A percentile compares a stretch with the other conserved stretches of the same genome.
Conservation (phyloP, 257 asterid species). For the Lavandula angustifolia region DNA sequence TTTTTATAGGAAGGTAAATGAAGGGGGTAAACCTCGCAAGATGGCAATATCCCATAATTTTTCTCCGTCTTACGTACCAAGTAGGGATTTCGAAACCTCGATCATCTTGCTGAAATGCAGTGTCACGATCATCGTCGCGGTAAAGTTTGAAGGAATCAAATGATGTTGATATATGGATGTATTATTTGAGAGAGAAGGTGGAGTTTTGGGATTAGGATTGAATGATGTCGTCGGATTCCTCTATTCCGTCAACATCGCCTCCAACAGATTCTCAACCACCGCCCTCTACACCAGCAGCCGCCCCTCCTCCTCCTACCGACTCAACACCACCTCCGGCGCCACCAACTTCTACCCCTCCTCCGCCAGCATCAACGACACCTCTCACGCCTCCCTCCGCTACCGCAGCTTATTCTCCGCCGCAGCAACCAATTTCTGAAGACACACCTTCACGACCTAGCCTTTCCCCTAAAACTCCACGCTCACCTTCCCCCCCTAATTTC, state of each 20-base stretch:
- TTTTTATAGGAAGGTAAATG: too few relatives aligned
- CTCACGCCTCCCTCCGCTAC: slow-evolving; percentile 28
- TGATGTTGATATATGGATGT: too few relatives aligned
- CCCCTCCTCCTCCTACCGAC: slow-evolving; percentile 29
- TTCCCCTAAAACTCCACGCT: slow-evolving; percentile 15
- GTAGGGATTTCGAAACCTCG: too few relatives aligned
- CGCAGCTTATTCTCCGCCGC: slow-evolving; percentile 17
- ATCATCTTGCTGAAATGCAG: too few relatives aligned
- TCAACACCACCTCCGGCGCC: slow-evolving; percentile 24
- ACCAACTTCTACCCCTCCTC: not conserved
- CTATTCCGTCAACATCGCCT: slow-evolving; percentile 24
- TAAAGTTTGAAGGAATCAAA: too few relatives aligned
- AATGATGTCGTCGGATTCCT: slow-evolving; percentile 19
- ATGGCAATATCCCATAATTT: too few relatives aligned
- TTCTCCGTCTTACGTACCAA: too few relatives aligned
- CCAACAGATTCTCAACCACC: not conserved
- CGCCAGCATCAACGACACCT: not conserved
- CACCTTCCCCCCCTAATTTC: slow-evolving; percentile 1
- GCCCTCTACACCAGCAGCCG: not conserved
- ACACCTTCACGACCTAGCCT: slow-evolving; percentile 18
- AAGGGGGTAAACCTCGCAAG: too few relatives aligned
- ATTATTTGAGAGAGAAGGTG: slow-evolving; percentile 28
- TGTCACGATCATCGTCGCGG: too few relatives aligned
- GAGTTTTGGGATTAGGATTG: slow-evolving; percentile 18
- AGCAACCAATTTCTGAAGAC: not conserved